A percentile compares a stretch with the other conserved stretches of the same genome.
Conservation (phyloP, 495 filamentous ascomycete species). For the Penicillium egyptiacum region DNA sequence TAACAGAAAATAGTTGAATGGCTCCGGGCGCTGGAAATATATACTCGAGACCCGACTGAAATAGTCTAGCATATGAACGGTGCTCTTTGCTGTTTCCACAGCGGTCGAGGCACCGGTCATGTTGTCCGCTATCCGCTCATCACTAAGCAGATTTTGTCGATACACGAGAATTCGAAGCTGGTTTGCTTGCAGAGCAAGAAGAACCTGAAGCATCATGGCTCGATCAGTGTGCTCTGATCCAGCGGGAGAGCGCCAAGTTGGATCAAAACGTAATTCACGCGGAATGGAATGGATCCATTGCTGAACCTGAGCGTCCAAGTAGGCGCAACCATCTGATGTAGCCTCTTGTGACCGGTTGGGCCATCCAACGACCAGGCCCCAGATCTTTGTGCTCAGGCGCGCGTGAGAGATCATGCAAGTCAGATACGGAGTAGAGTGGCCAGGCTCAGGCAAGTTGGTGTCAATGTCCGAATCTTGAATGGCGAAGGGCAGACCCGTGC, state of each 20-base stretch:
- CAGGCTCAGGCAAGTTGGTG: conserved; percentile 66
- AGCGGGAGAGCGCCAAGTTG: conserved; percentile 30
- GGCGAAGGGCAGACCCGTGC: conserved; percentile 74
- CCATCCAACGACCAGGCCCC: conserved; percentile 56
- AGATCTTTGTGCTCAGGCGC: conserved; percentile 71
- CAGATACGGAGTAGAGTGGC: conserved; percentile 38
- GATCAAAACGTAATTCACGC: conserved; percentile 55
- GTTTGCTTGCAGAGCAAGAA: conserved; percentile 67
- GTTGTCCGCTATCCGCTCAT: conserved; percentile 68
- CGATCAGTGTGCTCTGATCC: conserved; percentile 34
- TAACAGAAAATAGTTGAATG: conserved; percentile 83
- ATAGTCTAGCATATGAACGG: conserved; percentile 67
- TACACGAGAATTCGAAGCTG: conserved; percentile 80
- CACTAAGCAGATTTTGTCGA: conserved; percentile 71
- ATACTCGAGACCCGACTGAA: conserved; percentile 71
- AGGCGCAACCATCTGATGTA: conserved; percentile 62
- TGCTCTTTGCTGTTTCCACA: conserved; percentile 74
- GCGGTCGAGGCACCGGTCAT: conserved; percentile 61
- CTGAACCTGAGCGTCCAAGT: conserved; percentile 70
- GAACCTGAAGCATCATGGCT: conserved; percentile 45
- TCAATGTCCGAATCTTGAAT: conserved; percentile 82
- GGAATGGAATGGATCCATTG: conserved; percentile 70
- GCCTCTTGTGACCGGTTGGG: conserved; percentile 47
- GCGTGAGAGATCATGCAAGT: conserved; percentile 65
- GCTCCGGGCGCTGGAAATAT: conserved; percentile 72